Percentiles rank a stretch among this genome's conserved stretches.
Evolutionary conservation across 441 rosid species (phyloP).

Genomic region (Pelargonium australe): DNA sequence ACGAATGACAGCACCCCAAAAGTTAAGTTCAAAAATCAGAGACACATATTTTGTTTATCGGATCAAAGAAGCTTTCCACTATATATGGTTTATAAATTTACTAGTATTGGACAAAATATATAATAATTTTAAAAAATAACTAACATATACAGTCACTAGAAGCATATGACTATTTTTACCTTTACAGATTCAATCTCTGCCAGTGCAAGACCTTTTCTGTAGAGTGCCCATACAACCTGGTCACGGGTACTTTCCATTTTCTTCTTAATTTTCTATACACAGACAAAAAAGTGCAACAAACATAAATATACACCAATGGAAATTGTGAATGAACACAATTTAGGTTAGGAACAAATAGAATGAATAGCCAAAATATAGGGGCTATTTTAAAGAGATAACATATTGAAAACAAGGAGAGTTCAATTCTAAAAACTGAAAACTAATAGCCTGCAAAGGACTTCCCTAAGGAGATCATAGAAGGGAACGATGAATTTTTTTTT

Average conservation of each 20-base stretch:
- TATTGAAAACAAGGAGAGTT: too few relatives aligned
- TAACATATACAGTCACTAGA: not conserved
- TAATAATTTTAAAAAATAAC: not conserved
- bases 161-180: conserved; percentile 30
- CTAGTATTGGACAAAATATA: not conserved
- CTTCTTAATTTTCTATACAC: conserved; percentile 51
- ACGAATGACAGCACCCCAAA: too few relatives aligned
- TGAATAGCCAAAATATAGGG: too few relatives aligned
- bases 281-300: not conserved
- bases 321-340: too few relatives aligned
- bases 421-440: not conserved
- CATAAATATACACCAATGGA: not conserved
- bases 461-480: not conserved
- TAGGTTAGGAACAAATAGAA: too few relatives aligned
- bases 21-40: too few relatives aligned
- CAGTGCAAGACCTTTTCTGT: conserved; percentile 79
- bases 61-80: too few relatives aligned
- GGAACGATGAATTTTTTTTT: conserved; percentile 1
- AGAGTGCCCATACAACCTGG: conserved; percentile 75
- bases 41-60: too few relatives aligned
- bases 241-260: conserved; percentile 82
- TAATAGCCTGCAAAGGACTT: not conserved
- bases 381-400: too few relatives aligned
- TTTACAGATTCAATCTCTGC: conserved; percentile 54
- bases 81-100: too few relatives aligned